Evolutionary conservation across 108 stramenopile genomes (phyloP).

Genomic region (Skeletonema marinoi): DNA sequence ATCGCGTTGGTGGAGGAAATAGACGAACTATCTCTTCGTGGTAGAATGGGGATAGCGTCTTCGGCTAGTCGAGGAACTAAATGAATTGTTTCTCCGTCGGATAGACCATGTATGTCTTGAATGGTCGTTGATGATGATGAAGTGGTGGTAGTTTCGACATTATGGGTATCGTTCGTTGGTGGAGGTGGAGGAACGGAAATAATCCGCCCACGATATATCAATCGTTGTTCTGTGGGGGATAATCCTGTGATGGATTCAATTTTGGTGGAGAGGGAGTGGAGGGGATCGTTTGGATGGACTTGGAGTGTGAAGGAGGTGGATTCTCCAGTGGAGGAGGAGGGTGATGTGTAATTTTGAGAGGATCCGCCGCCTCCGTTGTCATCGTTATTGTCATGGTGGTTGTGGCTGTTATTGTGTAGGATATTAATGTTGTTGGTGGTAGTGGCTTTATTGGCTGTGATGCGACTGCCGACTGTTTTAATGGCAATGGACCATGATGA

Average conservation of each 20-base stretch:
- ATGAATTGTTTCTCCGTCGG: conserved; percentile 88
- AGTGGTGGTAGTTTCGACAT: not conserved
- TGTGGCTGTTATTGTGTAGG: not conserved
- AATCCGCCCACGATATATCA: conserved; percentile 86
- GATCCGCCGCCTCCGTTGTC: not conserved
- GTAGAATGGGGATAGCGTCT: not conserved
- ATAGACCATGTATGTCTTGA: conserved; percentile 75
- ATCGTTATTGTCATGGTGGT: not conserved
- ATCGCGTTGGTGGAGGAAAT: not conserved
- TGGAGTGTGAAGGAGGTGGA: conserved; percentile 53
- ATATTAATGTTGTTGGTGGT: not conserved
- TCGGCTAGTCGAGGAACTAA: conserved; percentile 64
- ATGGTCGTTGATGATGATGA: conserved; percentile 10
- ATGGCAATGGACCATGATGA: conserved; percentile 23
- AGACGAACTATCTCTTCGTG: too few relatives aligned
- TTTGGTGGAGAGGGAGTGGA: conserved; percentile 49
- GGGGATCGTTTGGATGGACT: conserved; percentile 67
- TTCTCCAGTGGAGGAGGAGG: not conserved
- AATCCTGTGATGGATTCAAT: conserved; percentile 78
- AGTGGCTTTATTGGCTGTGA: not conserved
- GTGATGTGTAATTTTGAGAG: not conserved
- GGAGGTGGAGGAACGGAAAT: conserved; percentile 31
- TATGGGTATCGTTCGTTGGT: not conserved
- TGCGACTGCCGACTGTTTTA: conserved; percentile 23
- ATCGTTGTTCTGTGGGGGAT: conserved; percentile 63